Evolutionary conservation across 352 stramenopile genomes (phyloP), one percentile per base, ranked within the genome.

Genomic region (Globisporangium perplexum): DNA sequence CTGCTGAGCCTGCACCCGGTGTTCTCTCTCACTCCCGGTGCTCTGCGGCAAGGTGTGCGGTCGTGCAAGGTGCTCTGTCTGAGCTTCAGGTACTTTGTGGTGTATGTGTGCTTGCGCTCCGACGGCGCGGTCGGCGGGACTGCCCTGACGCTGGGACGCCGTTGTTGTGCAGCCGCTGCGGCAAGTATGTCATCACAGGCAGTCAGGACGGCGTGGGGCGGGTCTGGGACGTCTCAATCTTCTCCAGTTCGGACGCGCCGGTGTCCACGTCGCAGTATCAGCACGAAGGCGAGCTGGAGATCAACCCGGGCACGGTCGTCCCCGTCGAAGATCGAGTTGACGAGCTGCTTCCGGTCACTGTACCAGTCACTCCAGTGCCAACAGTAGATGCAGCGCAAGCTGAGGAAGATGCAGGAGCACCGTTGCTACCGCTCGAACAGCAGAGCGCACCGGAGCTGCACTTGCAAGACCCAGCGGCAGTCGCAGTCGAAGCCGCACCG

Each of bases 131-230:
- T 22, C 4, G n/a, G n/a, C 3, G 47, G 24, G n/a, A 5, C 5
- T 47, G 20, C 24, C 1, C 28, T 48, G 23, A 44, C 18, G 8
- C 11, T 39, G 8, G n/a, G 20, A 28, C 5, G 28, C 12, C 38
- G 49, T 39, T 36, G 38, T 36, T 30, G 31, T 74, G 17, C 77
- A 92, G 76, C 82, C 90, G 60, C 31, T 96, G 57, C 71, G 94
- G 67, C 65, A 83, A 71, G 68, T 97, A 72, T 57, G 86, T 98
- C 49, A 88, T 89, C 4, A 97, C 95, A 28, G 96, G 94, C 7
- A 88, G 87, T 7, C 89, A 98, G 68, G 95, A 98, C 74, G 93
- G 90, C 44, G 81, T 98, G 17, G 89, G 77, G 39, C 79, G 91
- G 23, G 72, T 98, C 23, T 98, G 92, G 94, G 71, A 88, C 63